Evolutionary conservation across 768 basidiomycete species (phyloP), one percentile per base, ranked within the genome.

Genomic region (Leucosporidium scottii): DNA sequence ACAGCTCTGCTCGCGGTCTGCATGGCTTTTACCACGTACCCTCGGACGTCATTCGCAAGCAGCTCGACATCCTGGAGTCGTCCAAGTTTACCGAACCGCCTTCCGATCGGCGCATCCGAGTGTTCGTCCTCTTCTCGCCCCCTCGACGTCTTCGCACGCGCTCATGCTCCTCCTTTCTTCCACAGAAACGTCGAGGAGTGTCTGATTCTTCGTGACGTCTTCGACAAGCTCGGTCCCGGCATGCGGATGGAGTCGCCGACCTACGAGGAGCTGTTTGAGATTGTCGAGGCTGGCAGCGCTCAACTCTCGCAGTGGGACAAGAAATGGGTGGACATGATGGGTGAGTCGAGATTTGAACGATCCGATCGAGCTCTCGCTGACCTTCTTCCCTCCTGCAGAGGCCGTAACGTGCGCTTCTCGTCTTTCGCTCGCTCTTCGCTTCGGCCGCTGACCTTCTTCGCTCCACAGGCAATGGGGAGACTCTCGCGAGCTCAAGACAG

Each of bases 151-250:
- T n/a, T 34, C 7, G 23, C 23, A 15, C 1, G 36, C 25, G 9
- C 27, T 47, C 28, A 50, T 8, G 4, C 48, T 50, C 20, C 6
- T 23, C 21, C 9, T 18, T 27, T 1, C 25, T 9, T n/a, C 13
- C 5, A 9, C 55, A 71, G 66, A 8, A 67, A 71, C 50, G 56
- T 72, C 34, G 70, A 72, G 31, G 61, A 50, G 23, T 66, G 64
- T 58, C 2, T 20, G 5, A 66, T 72, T 47, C 51, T 68, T 21
- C 53, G 51, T 28, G 34, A 47, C 10, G 48, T 58, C 25, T 72
- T 63, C 59, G 47, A 64, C 28, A 18, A 63, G 31, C 61, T 72
- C 48, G 64, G 70, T 0, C 61, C 64, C 7, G 70, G 61, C 10
- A 51, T 66, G 64, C 34, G 4, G 12, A 13, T 57, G 21, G 9